These are phyloP conservation scores for Suillus brevipes DNA, from an alignment of 768 basidiomycete genomes.

Conservation along the genomic window DNA sequence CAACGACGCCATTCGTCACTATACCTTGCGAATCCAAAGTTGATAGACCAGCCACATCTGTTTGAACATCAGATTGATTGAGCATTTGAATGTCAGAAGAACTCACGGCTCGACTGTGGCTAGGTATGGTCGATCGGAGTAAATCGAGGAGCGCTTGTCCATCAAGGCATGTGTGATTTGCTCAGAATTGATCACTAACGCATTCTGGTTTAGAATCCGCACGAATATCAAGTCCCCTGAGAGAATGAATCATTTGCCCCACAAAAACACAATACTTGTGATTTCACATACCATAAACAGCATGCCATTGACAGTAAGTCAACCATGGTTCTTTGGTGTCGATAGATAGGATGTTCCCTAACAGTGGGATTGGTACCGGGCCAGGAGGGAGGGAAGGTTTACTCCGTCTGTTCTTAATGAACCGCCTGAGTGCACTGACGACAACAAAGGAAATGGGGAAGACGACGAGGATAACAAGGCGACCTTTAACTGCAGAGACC, in stretches of 20 bases:
- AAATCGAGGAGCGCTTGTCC: slow-evolving; percentile 11
- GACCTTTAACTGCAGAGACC: not conserved
- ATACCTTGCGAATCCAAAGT: slow-evolving; percentile 3
- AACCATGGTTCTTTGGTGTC: slow-evolving; percentile 3
- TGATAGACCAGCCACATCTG: slow-evolving; percentile 7
- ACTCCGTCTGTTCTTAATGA: slow-evolving; percentile 3
- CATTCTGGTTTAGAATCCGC: slow-evolving; percentile 4
- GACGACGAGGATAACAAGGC: not conserved
- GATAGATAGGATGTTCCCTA: slow-evolving; percentile 7
- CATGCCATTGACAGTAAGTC: slow-evolving; percentile 4
- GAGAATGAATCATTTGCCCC: not conserved
- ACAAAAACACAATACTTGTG: not conserved
- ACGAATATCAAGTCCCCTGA: slow-evolving; percentile 3
- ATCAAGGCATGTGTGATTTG: not conserved
- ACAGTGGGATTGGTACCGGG: slow-evolving; percentile 43
- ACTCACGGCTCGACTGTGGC: slow-evolving; percentile 5
- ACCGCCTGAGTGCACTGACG: not conserved
- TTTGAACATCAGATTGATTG: not conserved
- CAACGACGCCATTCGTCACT: slow-evolving; percentile 24
- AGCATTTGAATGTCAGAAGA: not conserved
- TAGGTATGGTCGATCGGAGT: slow-evolving; percentile 10
- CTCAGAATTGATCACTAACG: slow-evolving; percentile 4
- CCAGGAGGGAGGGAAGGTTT: slow-evolving; percentile 42
- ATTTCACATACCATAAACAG: slow-evolving; percentile 6
- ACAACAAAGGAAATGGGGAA: not conserved